Conservation (phyloP, 495 filamentous ascomycete genomes). For the Aspergillus conjunctus region DNA sequence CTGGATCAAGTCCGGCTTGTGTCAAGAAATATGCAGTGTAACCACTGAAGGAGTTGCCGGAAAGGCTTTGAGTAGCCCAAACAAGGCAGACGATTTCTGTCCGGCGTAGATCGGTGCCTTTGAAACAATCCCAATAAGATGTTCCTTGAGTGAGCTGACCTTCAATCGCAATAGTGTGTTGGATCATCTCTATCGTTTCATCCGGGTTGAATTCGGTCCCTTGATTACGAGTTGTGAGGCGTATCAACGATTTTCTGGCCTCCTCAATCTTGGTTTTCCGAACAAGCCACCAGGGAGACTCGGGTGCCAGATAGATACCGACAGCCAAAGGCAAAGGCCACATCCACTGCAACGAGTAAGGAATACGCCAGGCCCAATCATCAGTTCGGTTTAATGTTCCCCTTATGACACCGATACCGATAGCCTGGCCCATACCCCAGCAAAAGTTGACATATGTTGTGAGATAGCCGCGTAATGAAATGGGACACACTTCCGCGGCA, state of each 20-base stretch:
- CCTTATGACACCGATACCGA: conserved; percentile 72
- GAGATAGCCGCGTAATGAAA: conserved; percentile 70
- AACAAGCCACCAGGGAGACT: conserved; percentile 82
- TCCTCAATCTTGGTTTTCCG: conserved; percentile 66
- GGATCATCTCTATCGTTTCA: conserved; percentile 82
- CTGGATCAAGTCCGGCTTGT: conserved; percentile 64
- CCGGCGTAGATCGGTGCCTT: conserved; percentile 67
- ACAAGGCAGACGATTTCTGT: conserved; percentile 77
- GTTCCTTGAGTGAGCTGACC: conserved; percentile 66
- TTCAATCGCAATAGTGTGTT: conserved; percentile 74
- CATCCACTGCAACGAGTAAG: conserved; percentile 79
- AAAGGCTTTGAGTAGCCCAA: conserved; percentile 80
- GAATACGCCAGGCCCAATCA: conserved; percentile 67
- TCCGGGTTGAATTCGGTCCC: conserved; percentile 67
- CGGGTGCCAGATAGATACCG: conserved; percentile 69
- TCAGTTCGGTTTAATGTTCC: conserved; percentile 57
- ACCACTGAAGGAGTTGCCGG: conserved; percentile 74
- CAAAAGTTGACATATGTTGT: conserved; percentile 82
- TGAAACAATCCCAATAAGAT: conserved; percentile 73
- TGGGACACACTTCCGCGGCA: conserved; percentile 75
- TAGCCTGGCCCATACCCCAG: conserved; percentile 79
- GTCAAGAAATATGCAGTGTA: conserved; percentile 79
- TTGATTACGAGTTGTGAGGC: conserved; percentile 58
- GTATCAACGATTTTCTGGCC: conserved; percentile 67
- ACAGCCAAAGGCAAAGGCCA: conserved; percentile 75